Conservation (phyloP, 2,329 filamentous ascomycete genomes). For the Cephalotrichum gorgonifer region DNA sequence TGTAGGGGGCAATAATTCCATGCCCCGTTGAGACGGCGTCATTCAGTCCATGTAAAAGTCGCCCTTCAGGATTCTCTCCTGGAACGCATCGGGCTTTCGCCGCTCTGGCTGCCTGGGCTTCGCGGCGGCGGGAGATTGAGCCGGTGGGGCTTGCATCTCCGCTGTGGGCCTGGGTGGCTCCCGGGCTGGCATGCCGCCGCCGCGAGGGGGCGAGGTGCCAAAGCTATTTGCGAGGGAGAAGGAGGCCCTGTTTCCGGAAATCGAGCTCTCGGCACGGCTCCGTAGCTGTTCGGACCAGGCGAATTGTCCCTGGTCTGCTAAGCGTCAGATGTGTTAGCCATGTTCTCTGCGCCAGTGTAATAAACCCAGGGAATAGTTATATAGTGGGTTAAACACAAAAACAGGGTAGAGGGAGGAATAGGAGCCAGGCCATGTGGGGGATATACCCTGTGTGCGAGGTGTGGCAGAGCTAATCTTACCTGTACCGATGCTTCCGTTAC, state of each 20-base stretch:
- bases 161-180: conserved; percentile 61
- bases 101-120: conserved; percentile 36
- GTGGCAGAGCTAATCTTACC: conserved; percentile 39
- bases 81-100: conserved; percentile 82
- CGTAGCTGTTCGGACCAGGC: conserved; percentile 97
- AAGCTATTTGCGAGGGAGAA: conserved; percentile 44
- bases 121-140: conserved; percentile 31
- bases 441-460: conserved; percentile 23
- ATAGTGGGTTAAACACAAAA: background rate
- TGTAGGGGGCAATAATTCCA: background rate
- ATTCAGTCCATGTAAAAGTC: conserved; percentile 94
- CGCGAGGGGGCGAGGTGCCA: conserved; percentile 31
- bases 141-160: conserved; percentile 49
- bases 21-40: background rate
- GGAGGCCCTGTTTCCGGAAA: conserved; percentile 44
- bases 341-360: background rate
- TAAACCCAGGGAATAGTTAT: background rate
- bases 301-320: conserved; percentile 73
- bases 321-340: conserved; percentile 1
- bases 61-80: conserved; percentile 93
- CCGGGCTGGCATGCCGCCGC: conserved; percentile 30
- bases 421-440: background rate
- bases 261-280: conserved; percentile 75
- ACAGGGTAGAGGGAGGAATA: background rate
- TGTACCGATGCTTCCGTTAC: conserved; percentile 50